These are phyloP conservation scores for Rhizopogon hawkerae DNA, from an alignment of 1,284 basidiomycete species.

Conservation along the genomic window DNA sequence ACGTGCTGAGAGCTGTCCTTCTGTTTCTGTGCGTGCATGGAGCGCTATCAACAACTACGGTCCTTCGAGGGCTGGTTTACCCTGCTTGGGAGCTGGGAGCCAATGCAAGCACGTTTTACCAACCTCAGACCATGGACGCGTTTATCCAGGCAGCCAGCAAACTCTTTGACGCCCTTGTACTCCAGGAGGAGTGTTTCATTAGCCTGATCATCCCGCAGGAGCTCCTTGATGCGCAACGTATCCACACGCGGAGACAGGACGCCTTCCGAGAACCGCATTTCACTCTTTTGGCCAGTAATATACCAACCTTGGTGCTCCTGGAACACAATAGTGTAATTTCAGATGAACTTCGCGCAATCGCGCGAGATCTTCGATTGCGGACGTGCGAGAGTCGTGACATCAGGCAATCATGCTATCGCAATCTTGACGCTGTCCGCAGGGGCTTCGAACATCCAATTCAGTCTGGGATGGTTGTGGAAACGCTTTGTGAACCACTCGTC, in stretches of 20 bases:
- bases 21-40: constrained; percentile 59
- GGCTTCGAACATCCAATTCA: constrained; percentile 60
- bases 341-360: constrained; percentile 38
- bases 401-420: constrained; percentile 61
- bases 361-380: constrained; percentile 42
- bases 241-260: constrained; percentile 56
- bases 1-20: constrained; percentile 51
- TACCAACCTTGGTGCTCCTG: constrained; percentile 60
- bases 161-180: constrained; percentile 51
- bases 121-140: constrained; percentile 35
- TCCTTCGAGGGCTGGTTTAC: constrained; percentile 64
- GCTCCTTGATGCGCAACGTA: constrained; percentile 56
- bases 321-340: constrained; percentile 53
- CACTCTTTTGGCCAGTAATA: constrained; percentile 46
- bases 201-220: constrained; percentile 39
- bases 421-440: constrained; percentile 57
- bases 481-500: constrained; percentile 55
- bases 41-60: constrained; percentile 59
- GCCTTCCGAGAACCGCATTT: constrained; percentile 62
- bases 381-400: constrained; percentile 58
- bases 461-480: constrained; percentile 39
- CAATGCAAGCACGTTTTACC: constrained; percentile 27
- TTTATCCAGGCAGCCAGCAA: constrained; percentile 54
- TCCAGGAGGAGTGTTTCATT: constrained; percentile 41
- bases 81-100: constrained; percentile 60